Conservation (phyloP, 495 filamentous ascomycete species). For the Letharia columbiana region DNA sequence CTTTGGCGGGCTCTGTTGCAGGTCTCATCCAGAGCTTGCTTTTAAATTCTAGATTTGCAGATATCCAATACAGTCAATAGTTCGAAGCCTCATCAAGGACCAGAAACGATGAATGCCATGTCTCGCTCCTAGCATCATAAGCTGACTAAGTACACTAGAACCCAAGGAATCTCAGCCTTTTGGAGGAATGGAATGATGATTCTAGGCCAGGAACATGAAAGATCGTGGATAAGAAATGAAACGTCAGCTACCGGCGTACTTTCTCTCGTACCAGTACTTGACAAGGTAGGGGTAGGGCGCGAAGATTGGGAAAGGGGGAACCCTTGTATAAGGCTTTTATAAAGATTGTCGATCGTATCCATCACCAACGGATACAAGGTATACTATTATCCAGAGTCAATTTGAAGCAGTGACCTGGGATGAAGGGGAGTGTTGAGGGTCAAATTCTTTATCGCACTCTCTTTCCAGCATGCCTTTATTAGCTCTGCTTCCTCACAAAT, state of each 20-base stretch:
- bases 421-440: background rate
- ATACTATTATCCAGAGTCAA: too few relatives aligned
- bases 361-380: background rate
- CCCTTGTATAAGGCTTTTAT: background rate
- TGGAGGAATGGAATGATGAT: background rate
- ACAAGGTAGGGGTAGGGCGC: background rate
- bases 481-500: background rate
- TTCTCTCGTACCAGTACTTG: background rate
- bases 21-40: background rate
- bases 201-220: background rate
- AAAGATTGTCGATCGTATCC: background rate
- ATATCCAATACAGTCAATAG: background rate
- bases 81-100: background rate
- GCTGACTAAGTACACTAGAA: background rate
- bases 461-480: background rate
- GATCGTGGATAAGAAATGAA: background rate
- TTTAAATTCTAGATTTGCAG: background rate
- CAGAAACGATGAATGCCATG: background rate
- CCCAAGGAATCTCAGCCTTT: background rate
- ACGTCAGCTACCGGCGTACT: background rate
- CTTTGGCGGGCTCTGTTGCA: background rate
- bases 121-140: background rate
- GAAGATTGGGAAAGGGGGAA: background rate
- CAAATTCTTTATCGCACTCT: background rate
- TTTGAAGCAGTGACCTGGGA: too few relatives aligned